Conservation (phyloP, 805 yeast species). For the Hyphopichia homilentoma region DNA sequence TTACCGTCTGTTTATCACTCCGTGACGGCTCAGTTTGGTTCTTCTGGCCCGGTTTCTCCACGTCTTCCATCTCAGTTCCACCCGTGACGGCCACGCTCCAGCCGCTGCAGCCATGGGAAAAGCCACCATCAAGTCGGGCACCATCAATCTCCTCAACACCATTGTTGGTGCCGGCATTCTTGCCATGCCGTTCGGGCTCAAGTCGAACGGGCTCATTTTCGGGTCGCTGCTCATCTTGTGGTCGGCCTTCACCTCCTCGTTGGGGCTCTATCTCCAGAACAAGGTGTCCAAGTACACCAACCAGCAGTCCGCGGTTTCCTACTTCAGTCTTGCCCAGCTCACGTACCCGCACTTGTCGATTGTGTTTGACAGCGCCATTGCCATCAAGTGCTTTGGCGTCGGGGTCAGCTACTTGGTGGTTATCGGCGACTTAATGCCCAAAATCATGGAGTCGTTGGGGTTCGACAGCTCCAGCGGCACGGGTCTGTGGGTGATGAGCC, state of each 20-base stretch:
- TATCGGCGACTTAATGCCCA: slow-evolving; percentile 74
- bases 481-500: slow-evolving; percentile 26
- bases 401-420: slow-evolving; percentile 68
- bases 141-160: slow-evolving; percentile 53
- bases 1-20: no score
- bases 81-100: no score
- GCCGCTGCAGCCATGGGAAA: slow-evolving; percentile 17
- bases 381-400: slow-evolving; percentile 77
- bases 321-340: slow-evolving; percentile 45
- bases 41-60: no score
- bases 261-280: slow-evolving; percentile 63
- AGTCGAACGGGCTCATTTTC: slow-evolving; percentile 42
- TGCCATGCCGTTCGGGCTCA: slow-evolving; percentile 68
- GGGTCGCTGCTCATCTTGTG: slow-evolving; percentile 39
- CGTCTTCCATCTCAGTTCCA: no score
- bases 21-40: no score
- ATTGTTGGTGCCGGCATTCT: slow-evolving; percentile 65
- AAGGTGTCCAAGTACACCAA: slow-evolving; percentile 47
- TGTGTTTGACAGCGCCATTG: slow-evolving; percentile 71
- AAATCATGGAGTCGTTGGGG: slow-evolving; percentile 39
- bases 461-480: slow-evolving; percentile 17
- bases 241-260: slow-evolving; percentile 47
- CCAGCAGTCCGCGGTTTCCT: slow-evolving; percentile 40
- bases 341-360: slow-evolving; percentile 70
- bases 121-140: slow-evolving; percentile 45